Conservation (phyloP, 2,329 filamentous ascomycete species). For the Xylaria sp. region DNA sequence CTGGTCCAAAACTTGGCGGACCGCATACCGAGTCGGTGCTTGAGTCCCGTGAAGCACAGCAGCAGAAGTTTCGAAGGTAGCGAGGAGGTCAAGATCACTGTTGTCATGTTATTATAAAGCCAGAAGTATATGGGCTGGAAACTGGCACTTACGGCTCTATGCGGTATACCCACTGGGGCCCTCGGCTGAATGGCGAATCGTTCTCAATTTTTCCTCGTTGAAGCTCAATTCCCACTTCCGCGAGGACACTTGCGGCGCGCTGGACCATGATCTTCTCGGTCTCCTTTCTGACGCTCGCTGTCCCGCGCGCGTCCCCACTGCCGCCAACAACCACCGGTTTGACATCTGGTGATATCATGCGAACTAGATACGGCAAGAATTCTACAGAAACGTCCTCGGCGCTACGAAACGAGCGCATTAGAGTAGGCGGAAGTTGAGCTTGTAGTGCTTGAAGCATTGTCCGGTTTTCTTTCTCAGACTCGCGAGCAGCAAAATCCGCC, state of each 20-base stretch:
- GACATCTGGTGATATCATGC: constrained; percentile 87
- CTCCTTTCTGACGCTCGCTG: constrained; percentile 89
- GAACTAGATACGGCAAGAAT: constrained; percentile 84
- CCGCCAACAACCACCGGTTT: constrained; percentile 89
- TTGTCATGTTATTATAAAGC: constrained; percentile 20
- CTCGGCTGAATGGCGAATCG: constrained; percentile 68
- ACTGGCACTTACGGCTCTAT: constrained; percentile 84
- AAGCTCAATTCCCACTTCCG: constrained; percentile 83
- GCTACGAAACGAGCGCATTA: constrained; percentile 83
- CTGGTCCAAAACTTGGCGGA: constrained; percentile 92
- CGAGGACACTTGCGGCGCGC: constrained; percentile 82
- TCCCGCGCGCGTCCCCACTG: constrained; percentile 70
- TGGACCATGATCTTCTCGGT: constrained; percentile 83
- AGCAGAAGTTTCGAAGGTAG: constrained; percentile 76
- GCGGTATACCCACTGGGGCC: constrained; percentile 83
- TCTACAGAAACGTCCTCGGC: constrained; percentile 81
- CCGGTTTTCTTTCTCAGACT: constrained; percentile 82
- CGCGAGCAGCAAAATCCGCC: constrained; percentile 83
- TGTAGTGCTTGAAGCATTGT: constrained; percentile 80
- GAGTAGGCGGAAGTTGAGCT: constrained; percentile 73
- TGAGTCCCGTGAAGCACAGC: constrained; percentile 65
- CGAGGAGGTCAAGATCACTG: constrained; percentile 79
- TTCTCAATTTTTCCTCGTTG: constrained; percentile 83
- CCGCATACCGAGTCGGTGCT: constrained; percentile 86
- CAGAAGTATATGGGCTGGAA: constrained; percentile 12